These are phyloP conservation scores for Cutaneotrichosporon sp. DNA, from an alignment of 1,284 basidiomycete species.

Conservation along the genomic window DNA sequence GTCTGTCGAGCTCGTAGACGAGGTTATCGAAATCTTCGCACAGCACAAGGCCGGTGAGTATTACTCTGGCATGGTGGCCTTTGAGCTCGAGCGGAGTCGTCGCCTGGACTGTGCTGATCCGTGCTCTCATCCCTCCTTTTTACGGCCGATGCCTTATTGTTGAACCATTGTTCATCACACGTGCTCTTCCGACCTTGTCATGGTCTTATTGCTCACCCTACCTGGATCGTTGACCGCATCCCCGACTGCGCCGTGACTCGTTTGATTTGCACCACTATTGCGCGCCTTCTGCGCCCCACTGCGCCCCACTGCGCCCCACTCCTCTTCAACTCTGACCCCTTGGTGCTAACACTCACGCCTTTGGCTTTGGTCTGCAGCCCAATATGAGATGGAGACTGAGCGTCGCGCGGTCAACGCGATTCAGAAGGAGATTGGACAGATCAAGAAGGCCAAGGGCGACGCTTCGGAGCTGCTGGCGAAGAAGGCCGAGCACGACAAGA, in stretches of 20 bases:
- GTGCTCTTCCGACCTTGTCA: too few species aligned
- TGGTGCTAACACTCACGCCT: background rate
- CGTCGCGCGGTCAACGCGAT: slow-evolving; percentile 81
- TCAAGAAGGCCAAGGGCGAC: slow-evolving; percentile 92
- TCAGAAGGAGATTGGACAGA: slow-evolving; percentile 88
- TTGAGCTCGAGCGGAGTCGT: too few species aligned
- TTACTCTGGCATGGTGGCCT: background rate
- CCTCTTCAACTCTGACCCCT: too few species aligned
- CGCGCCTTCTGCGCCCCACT: background rate
- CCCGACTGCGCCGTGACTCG: background rate
- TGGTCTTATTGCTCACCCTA: too few species aligned
- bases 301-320: background rate
- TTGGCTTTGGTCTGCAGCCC: slow-evolving; percentile 54
- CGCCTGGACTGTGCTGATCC: slow-evolving; percentile 1
- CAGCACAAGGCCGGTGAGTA: slow-evolving; percentile 73
- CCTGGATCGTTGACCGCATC: too few species aligned
- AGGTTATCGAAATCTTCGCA: slow-evolving; percentile 70
- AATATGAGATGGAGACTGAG: slow-evolving; percentile 72
- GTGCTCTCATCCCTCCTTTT: background rate
- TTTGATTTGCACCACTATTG: background rate
- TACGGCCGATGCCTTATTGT: too few species aligned
- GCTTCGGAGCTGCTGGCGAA: slow-evolving; percentile 82
- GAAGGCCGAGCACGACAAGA: slow-evolving; percentile 70
- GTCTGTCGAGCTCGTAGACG: slow-evolving; percentile 84
- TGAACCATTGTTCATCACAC: too few species aligned